Conservation (phyloP, 2,329 filamentous ascomycete genomes). For the Fusarium multiceps region DNA sequence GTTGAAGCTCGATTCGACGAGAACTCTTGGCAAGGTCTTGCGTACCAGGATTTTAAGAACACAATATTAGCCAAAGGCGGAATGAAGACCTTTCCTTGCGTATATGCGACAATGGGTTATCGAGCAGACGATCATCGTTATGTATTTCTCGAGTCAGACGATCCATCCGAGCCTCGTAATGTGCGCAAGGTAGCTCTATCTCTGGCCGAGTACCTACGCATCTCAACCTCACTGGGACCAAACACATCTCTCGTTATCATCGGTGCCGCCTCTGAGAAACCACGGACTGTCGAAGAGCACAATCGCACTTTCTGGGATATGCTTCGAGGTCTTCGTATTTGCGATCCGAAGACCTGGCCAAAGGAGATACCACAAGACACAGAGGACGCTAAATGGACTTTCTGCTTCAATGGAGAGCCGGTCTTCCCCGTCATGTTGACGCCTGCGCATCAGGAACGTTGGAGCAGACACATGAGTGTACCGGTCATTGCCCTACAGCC, state of each 20-base stretch:
- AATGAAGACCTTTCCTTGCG: conserved; percentile 1
- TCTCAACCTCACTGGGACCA: background rate
- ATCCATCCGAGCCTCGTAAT: background rate
- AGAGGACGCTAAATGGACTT: background rate
- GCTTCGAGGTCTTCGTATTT: conserved; percentile 6
- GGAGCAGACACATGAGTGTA: conserved; percentile 13
- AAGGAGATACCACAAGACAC: conserved; percentile 1
- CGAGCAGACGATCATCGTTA: conserved; percentile 1
- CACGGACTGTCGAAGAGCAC: background rate
- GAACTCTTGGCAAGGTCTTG: conserved; percentile 6
- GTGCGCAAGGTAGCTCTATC: conserved; percentile 1
- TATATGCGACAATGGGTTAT: conserved; percentile 4
- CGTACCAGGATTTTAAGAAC: background rate
- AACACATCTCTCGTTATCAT: conserved; percentile 3
- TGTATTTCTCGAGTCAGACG: conserved; percentile 6
- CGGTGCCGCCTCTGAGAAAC: background rate
- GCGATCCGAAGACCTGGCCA: conserved; percentile 2
- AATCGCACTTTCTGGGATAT: conserved; percentile 12
- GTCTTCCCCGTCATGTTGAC: conserved; percentile 11
- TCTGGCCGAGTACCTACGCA: conserved; percentile 1
- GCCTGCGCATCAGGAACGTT: conserved; percentile 2
- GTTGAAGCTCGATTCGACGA: background rate
- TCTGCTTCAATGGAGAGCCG: conserved; percentile 4
- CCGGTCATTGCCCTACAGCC: background rate
- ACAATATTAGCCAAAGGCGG: background rate